phyloP scores from a whole-genome alignment of 2,329 filamentous ascomycete genomes.

The Zalaria sp. region DNA sequence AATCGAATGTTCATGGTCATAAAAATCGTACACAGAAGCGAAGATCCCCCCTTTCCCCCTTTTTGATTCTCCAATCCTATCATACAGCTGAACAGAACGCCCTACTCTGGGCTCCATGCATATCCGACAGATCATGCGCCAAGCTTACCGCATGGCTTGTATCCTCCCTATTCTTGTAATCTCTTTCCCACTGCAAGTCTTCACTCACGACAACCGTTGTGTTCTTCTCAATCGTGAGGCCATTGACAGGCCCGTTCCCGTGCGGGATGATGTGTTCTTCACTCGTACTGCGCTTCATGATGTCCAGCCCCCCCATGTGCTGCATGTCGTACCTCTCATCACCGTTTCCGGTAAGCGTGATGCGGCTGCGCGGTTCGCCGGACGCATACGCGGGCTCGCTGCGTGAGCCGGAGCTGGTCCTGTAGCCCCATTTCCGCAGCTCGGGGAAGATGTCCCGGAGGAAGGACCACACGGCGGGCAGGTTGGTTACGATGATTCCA shows the following conservation, averaged over 20 bases:
- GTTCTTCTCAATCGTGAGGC: not conserved
- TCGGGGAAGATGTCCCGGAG: not conserved
- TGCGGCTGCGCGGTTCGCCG: not conserved
- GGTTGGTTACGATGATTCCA: constrained; percentile 6
- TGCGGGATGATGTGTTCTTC: not conserved
- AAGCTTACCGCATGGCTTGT: not conserved
- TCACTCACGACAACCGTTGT: not conserved
- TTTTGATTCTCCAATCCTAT: too few relatives aligned
- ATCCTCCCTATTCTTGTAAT: not conserved
- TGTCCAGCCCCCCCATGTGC: not conserved
- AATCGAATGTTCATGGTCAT: too few relatives aligned
- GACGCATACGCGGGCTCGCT: not conserved
- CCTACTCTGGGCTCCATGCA: not conserved
- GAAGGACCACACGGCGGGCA: constrained; percentile 7
- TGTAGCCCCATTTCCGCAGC: not conserved
- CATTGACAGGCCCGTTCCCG: not conserved
- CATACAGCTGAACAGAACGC: not conserved
- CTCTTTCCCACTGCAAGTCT: not conserved
- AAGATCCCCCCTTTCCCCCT: too few relatives aligned
- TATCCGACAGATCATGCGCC: not conserved
- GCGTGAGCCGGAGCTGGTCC: not conserved
- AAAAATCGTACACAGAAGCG: too few relatives aligned
- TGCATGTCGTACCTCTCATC: not conserved
- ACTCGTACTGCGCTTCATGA: not conserved
- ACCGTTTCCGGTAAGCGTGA: not conserved